A percentile compares a stretch with the other conserved stretches of the same genome.
These are phyloP conservation scores for Fulvia fulva DNA, from an alignment of 2,329 filamentous ascomycete species.

Conservation along the genomic window DNA sequence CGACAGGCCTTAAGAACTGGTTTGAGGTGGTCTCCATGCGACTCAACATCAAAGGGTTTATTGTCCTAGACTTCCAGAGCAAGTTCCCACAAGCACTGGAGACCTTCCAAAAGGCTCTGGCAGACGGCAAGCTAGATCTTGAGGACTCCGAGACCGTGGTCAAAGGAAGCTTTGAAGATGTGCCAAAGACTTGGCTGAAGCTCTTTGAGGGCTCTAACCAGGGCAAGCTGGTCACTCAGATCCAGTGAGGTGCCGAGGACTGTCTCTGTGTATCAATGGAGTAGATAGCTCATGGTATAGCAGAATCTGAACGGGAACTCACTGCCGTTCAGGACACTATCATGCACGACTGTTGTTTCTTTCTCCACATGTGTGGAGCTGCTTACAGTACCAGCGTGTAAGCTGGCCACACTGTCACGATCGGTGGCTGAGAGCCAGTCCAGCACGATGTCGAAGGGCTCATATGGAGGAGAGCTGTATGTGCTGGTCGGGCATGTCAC, in stretches of 20 bases:
- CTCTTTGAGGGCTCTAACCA: slow-evolving; percentile 47
- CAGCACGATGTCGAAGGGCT: too few species aligned
- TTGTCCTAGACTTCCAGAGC: slow-evolving; percentile 31
- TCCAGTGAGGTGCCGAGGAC: slow-evolving; percentile 8
- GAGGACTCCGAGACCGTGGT: slow-evolving; percentile 47
- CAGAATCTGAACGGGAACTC: background rate
- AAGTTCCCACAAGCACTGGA: slow-evolving; percentile 25
- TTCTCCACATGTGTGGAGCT: background rate
- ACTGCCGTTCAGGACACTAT: background rate
- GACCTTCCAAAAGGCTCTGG: slow-evolving; percentile 29
- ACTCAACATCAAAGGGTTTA: slow-evolving; percentile 33
- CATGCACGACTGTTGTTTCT: background rate
- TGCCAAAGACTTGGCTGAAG: slow-evolving; percentile 48
- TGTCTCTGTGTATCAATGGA: background rate
- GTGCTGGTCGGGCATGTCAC: too few species aligned
- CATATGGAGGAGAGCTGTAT: too few species aligned
- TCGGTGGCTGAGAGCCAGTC: too few species aligned
- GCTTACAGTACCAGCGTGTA: too few species aligned
- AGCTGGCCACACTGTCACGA: too few species aligned
- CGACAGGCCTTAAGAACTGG: slow-evolving; percentile 35
- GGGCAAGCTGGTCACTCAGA: slow-evolving; percentile 46
- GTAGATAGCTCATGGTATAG: background rate
- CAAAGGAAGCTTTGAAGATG: slow-evolving; percentile 45
- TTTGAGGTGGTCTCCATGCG: slow-evolving; percentile 35
- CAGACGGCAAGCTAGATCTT: slow-evolving; percentile 46